Percentiles rank a stretch among this genome's conserved stretches.
Conservation (phyloP, 2,329 filamentous ascomycete species). For the Aspergillus unguis region DNA sequence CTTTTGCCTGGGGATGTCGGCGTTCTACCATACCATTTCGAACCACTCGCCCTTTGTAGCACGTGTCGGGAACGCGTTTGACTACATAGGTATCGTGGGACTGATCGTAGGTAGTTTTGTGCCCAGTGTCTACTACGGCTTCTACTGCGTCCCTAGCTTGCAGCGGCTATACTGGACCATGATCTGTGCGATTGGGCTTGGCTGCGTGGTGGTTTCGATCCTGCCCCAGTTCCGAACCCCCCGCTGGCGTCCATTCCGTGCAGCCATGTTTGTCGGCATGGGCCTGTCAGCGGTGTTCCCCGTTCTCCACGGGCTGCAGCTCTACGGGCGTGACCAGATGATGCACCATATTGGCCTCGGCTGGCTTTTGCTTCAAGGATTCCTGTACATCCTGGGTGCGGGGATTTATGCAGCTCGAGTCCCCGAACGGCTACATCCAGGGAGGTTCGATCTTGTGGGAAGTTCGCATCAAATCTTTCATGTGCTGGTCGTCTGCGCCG, state of each 20-base stretch:
- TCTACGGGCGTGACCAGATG: slow-evolving; percentile 66
- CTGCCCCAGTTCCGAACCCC: slow-evolving; percentile 81
- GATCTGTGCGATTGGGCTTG: slow-evolving; percentile 73
- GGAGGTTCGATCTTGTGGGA: slow-evolving; percentile 83
- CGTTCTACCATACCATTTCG: slow-evolving; percentile 76
- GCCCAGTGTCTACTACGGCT: slow-evolving; percentile 82
- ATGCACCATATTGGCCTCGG: slow-evolving; percentile 71
- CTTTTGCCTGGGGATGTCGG: slow-evolving; percentile 73
- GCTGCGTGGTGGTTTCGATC: slow-evolving; percentile 72
- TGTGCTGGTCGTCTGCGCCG: slow-evolving; percentile 79
- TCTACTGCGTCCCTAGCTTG: slow-evolving; percentile 65
- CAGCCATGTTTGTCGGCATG: slow-evolving; percentile 84
- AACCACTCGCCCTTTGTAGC: slow-evolving; percentile 80
- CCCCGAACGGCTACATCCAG: slow-evolving; percentile 76
- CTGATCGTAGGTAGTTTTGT: slow-evolving; percentile 91
- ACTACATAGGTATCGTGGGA: slow-evolving; percentile 90
- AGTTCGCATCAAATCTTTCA: slow-evolving; percentile 97
- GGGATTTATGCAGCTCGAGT: slow-evolving; percentile 79
- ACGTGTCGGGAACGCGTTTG: slow-evolving; percentile 84
- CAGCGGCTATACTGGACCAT: slow-evolving; percentile 71
- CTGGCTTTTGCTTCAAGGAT: slow-evolving; percentile 77
- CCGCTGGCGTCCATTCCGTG: slow-evolving; percentile 76
- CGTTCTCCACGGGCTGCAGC: slow-evolving; percentile 68
- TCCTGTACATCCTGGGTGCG: slow-evolving; percentile 81
- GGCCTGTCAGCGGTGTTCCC: slow-evolving; percentile 81